These are phyloP conservation scores for Mycosphaerella sp. DNA, from an alignment of 2,329 filamentous ascomycete genomes.

Conservation along the genomic window DNA sequence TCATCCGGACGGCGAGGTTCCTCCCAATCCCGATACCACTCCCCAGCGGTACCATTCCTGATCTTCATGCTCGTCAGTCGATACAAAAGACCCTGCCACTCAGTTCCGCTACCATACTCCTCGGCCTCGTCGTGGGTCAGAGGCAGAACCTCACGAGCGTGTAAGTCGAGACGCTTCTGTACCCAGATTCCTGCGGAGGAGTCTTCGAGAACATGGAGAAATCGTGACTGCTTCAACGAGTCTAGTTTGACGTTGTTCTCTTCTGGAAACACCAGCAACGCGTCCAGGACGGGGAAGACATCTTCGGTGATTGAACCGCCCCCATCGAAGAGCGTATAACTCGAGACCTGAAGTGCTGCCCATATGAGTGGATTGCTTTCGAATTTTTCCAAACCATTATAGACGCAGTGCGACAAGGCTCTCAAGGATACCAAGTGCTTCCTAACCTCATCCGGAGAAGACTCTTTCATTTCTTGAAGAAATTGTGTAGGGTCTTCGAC, in stretches of 20 bases:
- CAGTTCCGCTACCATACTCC: background rate
- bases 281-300: background rate
- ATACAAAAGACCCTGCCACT: background rate
- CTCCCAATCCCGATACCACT: background rate
- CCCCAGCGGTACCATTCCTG: background rate
- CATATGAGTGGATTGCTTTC: background rate
- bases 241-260: background rate
- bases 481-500: background rate
- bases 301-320: background rate
- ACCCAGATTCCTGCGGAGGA: background rate
- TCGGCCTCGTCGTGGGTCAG: background rate
- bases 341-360: background rate
- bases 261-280: background rate
- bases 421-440: background rate
- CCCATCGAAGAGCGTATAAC: background rate
- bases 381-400: background rate
- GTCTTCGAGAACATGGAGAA: background rate
- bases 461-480: background rate
- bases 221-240: background rate
- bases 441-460: background rate
- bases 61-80: background rate
- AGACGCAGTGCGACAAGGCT: background rate
- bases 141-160: background rate
- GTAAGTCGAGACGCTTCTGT: background rate
- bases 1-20: background rate